Percentiles rank a stretch among this genome's conserved stretches.
Evolutionary conservation across 371 early-diverging fungal species (phyloP).

Genomic region (Zopfochytrium polystomum): DNA sequence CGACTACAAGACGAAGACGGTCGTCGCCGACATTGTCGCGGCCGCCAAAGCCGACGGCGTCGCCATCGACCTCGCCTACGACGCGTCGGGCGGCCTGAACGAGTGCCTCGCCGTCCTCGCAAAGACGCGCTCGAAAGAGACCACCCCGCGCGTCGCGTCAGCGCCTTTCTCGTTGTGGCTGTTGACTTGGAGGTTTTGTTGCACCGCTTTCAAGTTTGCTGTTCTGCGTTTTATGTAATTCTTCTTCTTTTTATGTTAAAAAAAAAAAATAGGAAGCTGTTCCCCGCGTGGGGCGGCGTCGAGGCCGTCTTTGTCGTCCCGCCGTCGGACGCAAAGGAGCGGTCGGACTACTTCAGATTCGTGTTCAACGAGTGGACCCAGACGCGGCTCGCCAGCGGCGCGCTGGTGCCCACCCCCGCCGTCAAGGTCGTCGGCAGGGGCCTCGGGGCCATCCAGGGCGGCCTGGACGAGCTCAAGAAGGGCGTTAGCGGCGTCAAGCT

Average conservation of each 20-base stretch:
- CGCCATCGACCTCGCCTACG: conserved; percentile 10
- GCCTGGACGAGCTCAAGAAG: conserved; percentile 8
- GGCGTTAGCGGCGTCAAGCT: conserved; percentile 13
- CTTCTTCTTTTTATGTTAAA: too few relatives aligned
- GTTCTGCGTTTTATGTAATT: too few relatives aligned
- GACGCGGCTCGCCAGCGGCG: neutral
- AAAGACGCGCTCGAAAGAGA: neutral
- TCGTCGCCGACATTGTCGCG: conserved; percentile 12
- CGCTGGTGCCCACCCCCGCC: conserved; percentile 6
- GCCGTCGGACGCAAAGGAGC: neutral
- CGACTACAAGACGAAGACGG: conserved; percentile 31
- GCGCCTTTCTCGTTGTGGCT: conserved; percentile 20
- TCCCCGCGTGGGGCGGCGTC: conserved; percentile 11
- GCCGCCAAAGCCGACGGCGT: conserved; percentile 15
- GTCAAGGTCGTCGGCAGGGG: conserved; percentile 14
- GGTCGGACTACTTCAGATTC: conserved; percentile 1
- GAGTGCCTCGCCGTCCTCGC: neutral
- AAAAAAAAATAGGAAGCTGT: too few relatives aligned
- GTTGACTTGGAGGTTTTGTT: conserved; percentile 7
- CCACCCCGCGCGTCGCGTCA: conserved; percentile 7
- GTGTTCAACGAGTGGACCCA: conserved; percentile 12
- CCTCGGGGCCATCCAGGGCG: conserved; percentile 2
- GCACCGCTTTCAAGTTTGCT: too few relatives aligned
- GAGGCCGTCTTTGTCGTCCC: conserved; percentile 6
- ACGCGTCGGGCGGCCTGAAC: conserved; percentile 13